Percentiles rank a stretch among this genome's conserved stretches.
Conservation (phyloP, 331 rosid species). For the Quercus tomentella region DNA sequence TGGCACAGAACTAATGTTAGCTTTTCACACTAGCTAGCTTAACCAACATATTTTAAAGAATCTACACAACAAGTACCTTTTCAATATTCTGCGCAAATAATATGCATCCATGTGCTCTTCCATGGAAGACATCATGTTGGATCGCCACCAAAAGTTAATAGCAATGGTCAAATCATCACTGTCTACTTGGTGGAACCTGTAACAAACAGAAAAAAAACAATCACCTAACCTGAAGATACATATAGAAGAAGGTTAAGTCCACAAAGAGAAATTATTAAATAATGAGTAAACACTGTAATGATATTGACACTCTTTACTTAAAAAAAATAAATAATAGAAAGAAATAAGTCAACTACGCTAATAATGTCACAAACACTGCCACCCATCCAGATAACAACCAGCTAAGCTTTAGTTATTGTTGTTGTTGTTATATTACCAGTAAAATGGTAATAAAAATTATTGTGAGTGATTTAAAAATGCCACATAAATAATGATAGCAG, state of each 20-base stretch:
- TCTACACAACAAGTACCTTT: slow-evolving; percentile 56
- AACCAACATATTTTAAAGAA: slow-evolving; percentile 4
- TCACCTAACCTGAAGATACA: not conserved
- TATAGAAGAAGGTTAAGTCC: not conserved
- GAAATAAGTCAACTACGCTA: not conserved
- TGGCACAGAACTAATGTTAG: slow-evolving; percentile 44
- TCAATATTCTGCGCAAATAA: slow-evolving; percentile 77
- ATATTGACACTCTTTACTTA: not conserved
- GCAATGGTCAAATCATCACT: slow-evolving; percentile 91
- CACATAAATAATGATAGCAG: not conserved
- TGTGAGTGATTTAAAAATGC: not conserved
- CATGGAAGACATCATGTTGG: slow-evolving; percentile 64
- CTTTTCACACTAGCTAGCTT: not conserved
- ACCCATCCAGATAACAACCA: too few relatives aligned
- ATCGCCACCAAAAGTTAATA: slow-evolving; percentile 93
- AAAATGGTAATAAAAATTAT: not conserved
- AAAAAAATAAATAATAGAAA: not conserved
- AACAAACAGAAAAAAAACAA: slow-evolving; percentile 3
- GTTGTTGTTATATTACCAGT: too few relatives aligned
- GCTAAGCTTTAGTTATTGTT: too few relatives aligned
- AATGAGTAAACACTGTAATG: not conserved
- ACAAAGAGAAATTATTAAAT: not conserved
- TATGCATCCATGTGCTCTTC: slow-evolving; percentile 91
- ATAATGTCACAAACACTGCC: slow-evolving; percentile 4
- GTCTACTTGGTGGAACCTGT: slow-evolving; percentile 94